Percentiles rank a stretch among this genome's conserved stretches.
phyloP scores from a whole-genome alignment of 768 basidiomycete species.

The Tubosaeta sp. region DNA sequence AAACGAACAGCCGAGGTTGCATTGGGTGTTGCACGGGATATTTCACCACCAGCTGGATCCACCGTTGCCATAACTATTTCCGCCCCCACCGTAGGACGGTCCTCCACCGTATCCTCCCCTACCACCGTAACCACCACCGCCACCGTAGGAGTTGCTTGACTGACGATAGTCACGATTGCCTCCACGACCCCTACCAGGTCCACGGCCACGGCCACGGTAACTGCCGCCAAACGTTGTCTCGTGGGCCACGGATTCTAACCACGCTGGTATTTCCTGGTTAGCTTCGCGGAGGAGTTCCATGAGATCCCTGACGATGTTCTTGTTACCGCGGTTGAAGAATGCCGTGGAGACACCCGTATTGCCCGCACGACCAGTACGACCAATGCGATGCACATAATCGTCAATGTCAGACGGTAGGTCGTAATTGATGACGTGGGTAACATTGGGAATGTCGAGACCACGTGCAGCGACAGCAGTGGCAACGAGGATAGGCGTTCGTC shows the following conservation, averaged over 20 bases:
- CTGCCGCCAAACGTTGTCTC: slow-evolving; percentile 72
- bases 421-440: slow-evolving; percentile 98
- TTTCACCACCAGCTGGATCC: slow-evolving; percentile 49
- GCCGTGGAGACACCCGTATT: slow-evolving; percentile 95
- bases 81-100: slow-evolving; percentile 28
- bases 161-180: slow-evolving; percentile 35
- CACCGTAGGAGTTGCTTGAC: slow-evolving; percentile 23
- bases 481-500: slow-evolving; percentile 93
- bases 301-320: slow-evolving; percentile 87
- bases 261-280: slow-evolving; percentile 89
- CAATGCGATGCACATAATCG: slow-evolving; percentile 98
- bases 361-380: slow-evolving; percentile 97
- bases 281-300: slow-evolving; percentile 93
- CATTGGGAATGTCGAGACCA: slow-evolving; percentile 98
- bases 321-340: slow-evolving; percentile 93
- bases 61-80: slow-evolving; percentile 29
- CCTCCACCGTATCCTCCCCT: slow-evolving; percentile 45
- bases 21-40: slow-evolving; percentile 11
- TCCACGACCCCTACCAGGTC: slow-evolving; percentile 36
- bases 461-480: slow-evolving; percentile 99
- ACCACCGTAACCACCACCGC: slow-evolving; percentile 32
- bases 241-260: slow-evolving; percentile 84
- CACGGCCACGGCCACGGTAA: slow-evolving; percentile 54
- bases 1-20: slow-evolving; percentile 8
- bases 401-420: slow-evolving; percentile 98